phyloP scores from a whole-genome alignment of 2,329 filamentous ascomycete species.

The Nemania abortiva region DNA sequence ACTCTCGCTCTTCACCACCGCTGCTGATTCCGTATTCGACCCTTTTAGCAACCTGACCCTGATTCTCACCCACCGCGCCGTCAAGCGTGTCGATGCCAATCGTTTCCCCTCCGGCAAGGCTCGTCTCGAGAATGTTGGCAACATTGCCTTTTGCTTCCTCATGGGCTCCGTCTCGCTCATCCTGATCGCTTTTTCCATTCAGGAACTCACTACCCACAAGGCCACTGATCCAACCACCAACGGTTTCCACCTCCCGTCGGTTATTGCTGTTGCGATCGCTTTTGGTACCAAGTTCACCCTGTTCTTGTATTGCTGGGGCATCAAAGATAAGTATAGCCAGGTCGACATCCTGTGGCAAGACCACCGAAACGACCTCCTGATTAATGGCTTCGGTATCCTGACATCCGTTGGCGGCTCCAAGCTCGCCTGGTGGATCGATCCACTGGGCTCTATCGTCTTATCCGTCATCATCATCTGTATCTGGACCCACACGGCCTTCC shows the following conservation, averaged over 20 bases:
- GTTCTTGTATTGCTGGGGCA: conserved; percentile 91
- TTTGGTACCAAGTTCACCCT: conserved; percentile 86
- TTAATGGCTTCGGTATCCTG: conserved; percentile 93
- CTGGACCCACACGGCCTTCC: conserved; percentile 88
- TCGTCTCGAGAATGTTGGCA: conserved; percentile 93
- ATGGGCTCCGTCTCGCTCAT: conserved; percentile 95
- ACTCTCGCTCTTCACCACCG: conserved; percentile 96
- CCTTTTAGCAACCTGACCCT: conserved; percentile 89
- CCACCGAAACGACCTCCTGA: conserved; percentile 95
- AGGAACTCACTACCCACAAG: conserved; percentile 71
- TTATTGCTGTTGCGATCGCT: conserved; percentile 86
- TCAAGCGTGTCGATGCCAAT: conserved; percentile 85
- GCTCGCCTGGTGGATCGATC: conserved; percentile 94
- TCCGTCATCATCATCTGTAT: conserved; percentile 81
- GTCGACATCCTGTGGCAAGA: conserved; percentile 95
- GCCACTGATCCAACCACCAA: conserved; percentile 63
- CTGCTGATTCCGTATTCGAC: conserved; percentile 96
- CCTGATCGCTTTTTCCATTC: conserved; percentile 87
- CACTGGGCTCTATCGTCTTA: conserved; percentile 87
- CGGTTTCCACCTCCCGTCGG: conserved; percentile 81
- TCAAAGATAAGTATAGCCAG: conserved; percentile 92
- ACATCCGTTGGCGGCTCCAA: conserved; percentile 93
- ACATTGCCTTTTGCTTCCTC: conserved; percentile 95
- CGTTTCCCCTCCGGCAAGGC: conserved; percentile 94
- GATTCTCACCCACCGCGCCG: conserved; percentile 87